Percentiles rank a stretch among this genome's conserved stretches.
Conservation (phyloP, 164 flowering plant genomes). For the Vitis amurensis region DNA sequence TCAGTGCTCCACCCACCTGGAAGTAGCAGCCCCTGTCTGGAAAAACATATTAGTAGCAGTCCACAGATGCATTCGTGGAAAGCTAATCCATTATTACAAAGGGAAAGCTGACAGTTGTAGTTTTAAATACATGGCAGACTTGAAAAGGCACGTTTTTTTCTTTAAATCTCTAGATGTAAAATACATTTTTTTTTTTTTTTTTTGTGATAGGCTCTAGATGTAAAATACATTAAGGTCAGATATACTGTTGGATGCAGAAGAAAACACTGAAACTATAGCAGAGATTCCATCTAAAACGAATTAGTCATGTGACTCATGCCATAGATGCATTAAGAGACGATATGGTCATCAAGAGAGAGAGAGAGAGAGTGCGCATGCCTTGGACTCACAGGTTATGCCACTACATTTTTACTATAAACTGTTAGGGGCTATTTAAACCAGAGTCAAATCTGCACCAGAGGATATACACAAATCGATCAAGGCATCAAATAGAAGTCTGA, state of each 20-base stretch:
- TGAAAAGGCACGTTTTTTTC: background rate
- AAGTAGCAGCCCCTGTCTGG: slow-evolving; percentile 85
- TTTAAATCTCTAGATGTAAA: too few species aligned
- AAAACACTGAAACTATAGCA: background rate
- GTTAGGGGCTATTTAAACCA: too few species aligned
- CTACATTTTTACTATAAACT: too few species aligned
- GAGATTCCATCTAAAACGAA: background rate
- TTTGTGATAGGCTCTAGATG: background rate
- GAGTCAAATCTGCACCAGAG: too few species aligned
- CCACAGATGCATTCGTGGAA: background rate
- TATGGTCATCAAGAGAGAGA: too few species aligned
- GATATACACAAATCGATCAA: too few species aligned
- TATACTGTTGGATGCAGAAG: background rate
- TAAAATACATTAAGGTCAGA: background rate
- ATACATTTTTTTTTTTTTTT: too few species aligned
- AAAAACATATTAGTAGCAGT: slow-evolving; percentile 20
- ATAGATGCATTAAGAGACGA: too few species aligned
- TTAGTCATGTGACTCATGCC: background rate
- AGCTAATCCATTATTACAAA: background rate
- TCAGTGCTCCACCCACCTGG: slow-evolving; percentile 54
- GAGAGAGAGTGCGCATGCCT: too few species aligned
- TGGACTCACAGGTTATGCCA: too few species aligned
- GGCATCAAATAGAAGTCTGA: too few species aligned
- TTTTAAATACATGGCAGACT: background rate
- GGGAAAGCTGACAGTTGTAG: background rate